Percentiles rank a stretch among this genome's conserved stretches.
These are phyloP conservation scores for Eucalyptus regnans DNA, from an alignment of 345 rosid genomes.

Conservation along the genomic window DNA sequence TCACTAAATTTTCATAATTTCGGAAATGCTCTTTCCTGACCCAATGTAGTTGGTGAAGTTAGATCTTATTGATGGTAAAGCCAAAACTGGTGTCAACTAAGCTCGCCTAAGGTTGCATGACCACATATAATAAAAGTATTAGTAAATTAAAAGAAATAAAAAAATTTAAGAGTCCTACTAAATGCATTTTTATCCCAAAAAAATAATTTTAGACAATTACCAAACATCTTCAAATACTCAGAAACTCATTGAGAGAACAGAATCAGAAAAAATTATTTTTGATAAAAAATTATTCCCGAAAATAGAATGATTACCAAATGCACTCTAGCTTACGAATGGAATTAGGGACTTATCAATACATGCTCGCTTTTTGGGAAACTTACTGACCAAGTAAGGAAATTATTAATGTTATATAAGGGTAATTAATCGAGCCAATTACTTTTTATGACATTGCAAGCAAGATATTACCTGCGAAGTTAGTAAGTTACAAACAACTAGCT, in stretches of 20 bases:
- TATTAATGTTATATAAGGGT: background rate
- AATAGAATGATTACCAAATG: no score
- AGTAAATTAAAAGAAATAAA: no score
- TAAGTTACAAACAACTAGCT: background rate
- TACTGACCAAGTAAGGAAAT: background rate
- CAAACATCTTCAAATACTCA: accelerated
- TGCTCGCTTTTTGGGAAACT: background rate
- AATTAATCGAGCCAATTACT: background rate
- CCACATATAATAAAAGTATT: no score
- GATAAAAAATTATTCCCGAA: no score
- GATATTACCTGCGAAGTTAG: background rate
- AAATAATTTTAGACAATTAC: no score
- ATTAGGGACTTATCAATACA: background rate
- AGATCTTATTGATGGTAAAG: no score
- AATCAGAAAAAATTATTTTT: no score
- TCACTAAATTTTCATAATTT: no score
- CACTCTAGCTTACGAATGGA: accelerated
- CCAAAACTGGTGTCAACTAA: accelerated
- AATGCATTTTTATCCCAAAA: no score
- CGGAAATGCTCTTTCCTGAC: accelerated
- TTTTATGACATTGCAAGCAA: background rate
- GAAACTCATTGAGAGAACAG: accelerated
- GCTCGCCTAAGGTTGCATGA: no score
- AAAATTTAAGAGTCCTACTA: no score
- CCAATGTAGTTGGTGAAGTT: accelerated